Evolutionary conservation across 2,329 filamentous ascomycete species (phyloP).

Genomic region (Aspergillus niger): DNA sequence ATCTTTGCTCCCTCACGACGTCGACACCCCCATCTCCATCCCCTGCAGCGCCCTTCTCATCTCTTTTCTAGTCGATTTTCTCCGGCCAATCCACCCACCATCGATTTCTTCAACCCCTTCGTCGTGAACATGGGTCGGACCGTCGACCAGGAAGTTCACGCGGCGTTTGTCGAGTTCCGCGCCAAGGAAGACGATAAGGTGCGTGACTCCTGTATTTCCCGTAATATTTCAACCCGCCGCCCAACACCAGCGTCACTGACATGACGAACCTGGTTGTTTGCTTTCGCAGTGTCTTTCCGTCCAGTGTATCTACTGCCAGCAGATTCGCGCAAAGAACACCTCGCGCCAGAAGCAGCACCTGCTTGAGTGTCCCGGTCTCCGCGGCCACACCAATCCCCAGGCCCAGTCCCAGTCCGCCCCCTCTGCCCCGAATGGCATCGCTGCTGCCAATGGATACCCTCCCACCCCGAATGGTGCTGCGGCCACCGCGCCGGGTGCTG

Average conservation of each 20-base stretch:
- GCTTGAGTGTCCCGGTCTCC: constrained; percentile 52
- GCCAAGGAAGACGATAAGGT: constrained; percentile 57
- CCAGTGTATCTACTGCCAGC: constrained; percentile 57
- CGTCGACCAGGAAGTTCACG: constrained; percentile 55
- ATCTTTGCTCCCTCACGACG: constrained; percentile 18
- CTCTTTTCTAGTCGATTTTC: constrained; percentile 15
- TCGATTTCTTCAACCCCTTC: constrained; percentile 29
- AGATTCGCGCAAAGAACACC: constrained; percentile 56
- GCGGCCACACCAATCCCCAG: constrained; percentile 49
- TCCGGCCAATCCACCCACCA: constrained; percentile 20
- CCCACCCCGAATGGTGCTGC: constrained; percentile 44
- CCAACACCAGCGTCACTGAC: constrained; percentile 35
- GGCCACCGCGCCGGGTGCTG: constrained; percentile 35
- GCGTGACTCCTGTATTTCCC: constrained; percentile 41
- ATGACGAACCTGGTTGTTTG: constrained; percentile 25
- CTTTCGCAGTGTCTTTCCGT: constrained; percentile 51
- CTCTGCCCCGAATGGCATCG: constrained; percentile 43
- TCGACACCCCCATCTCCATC: constrained; percentile 16
- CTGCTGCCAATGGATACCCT: constrained; percentile 46
- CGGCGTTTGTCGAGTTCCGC: constrained; percentile 56
- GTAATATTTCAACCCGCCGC: constrained; percentile 40
- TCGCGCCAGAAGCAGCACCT: constrained; percentile 55
- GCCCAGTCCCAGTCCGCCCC: constrained; percentile 42
- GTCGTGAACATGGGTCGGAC: constrained; percentile 51
- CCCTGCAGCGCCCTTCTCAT: constrained; percentile 13